Base-by-base conservation (phyloP, 768 basidiomycete genomes). In the Dendrothele bispora region DNA sequence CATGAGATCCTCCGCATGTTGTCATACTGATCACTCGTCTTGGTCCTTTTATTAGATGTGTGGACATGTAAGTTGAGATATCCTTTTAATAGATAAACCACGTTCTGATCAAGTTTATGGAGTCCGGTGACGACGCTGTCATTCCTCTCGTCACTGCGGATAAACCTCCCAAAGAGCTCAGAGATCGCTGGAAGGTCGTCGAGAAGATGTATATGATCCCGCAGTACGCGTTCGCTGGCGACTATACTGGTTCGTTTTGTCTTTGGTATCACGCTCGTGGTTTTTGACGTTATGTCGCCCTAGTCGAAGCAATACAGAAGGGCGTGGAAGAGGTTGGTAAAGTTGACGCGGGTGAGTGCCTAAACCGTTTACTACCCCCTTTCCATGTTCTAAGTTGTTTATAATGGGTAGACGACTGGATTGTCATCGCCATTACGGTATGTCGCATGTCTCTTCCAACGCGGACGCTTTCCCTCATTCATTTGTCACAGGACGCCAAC, bases 191-290 rank as follows among this genome's bases (percentile, higher is more conserved):
- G 82, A 84, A 83, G 53, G 74, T 84, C 5, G 71, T 78, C 1
- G 82, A 86, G 62, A 86, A 85, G 65, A 86, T 86, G 84, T 63
- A 68, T 24, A 75, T 84, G 72, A 67, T 83, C 29, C 79, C 83
- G 3, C 83, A 86, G 54, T 86, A 86, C 51, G 77, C 83, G 0
- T 86, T 83, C 48, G 77, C 83, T 5, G 84, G 84, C 4, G 84
- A 86, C 54, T 80, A 76, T 53, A 85, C 84, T 15, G 74, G 83
- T 81, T 29, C 22, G 69, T 41, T 10, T 27, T 17, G 29, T 38
- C 41, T 34, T 14, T 36, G 34, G 15, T 24, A 21, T 22, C 24
- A 3, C 14, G 26, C 7, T 27, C 18, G 29, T 49, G 6, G 52
- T 49, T 53, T 26, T n/a, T n/a, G n/a, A 54, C 25, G 22, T 50